Evolutionary conservation across 306 rosid species (phyloP).

Genomic region (Acacia acuminata): DNA sequence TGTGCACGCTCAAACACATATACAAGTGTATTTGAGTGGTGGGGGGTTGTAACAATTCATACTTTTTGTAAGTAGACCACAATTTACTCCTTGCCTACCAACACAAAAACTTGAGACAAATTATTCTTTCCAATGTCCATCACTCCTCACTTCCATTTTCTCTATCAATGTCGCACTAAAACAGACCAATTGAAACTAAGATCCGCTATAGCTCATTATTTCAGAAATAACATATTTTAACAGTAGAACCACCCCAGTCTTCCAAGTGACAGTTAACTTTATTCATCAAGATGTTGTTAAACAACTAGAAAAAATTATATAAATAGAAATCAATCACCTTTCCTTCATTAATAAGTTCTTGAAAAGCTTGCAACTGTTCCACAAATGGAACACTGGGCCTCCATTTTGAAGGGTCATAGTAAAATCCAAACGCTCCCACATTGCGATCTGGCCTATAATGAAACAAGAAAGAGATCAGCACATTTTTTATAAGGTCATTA

Average conservation of each 20-base stretch:
- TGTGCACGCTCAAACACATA: neutral
- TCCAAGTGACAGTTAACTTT: neutral
- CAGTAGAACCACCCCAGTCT: neutral
- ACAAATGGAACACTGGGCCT: constrained; percentile 91
- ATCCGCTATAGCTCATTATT: neutral
- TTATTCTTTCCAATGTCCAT: neutral
- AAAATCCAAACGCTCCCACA: constrained; percentile 67
- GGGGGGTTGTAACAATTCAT: neutral
- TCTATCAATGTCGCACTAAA: constrained; percentile 5
- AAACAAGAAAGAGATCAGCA: constrained; percentile 11
- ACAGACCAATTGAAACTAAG: constrained; percentile 14
- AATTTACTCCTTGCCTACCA: neutral
- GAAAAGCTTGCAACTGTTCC: constrained; percentile 87
- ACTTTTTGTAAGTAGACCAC: neutral
- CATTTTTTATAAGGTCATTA: constrained; percentile 19
- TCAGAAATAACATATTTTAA: constrained; percentile 15
- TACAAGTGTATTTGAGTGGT: neutral
- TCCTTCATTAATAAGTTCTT: constrained; percentile 88
- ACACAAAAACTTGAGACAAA: neutral
- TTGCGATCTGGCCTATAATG: constrained; percentile 89
- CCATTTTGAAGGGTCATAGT: constrained; percentile 76
- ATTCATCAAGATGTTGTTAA: constrained; percentile 14
- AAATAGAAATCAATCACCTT: constrained; percentile 56
- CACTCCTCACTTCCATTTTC: constrained; percentile 7
- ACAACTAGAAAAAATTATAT: constrained; percentile 16